Evolutionary conservation across 2,329 filamentous ascomycete genomes (phyloP).

Genomic region (Aspergillus glaucus): DNA sequence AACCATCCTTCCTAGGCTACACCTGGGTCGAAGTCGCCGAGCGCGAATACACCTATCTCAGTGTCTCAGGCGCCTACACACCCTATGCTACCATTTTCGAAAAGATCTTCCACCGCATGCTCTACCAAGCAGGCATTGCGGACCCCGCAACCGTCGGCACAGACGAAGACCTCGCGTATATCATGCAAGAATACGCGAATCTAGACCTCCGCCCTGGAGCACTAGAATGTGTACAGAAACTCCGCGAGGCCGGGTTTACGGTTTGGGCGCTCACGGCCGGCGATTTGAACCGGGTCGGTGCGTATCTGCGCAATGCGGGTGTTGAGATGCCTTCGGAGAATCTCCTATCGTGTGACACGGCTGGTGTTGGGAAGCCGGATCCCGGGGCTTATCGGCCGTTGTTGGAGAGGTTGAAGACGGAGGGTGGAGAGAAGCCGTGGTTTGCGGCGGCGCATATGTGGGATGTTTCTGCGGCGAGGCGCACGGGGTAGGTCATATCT

Average conservation of each 20-base stretch:
- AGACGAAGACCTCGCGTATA: constrained; percentile 32
- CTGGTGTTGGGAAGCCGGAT: constrained; percentile 23
- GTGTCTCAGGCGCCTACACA: constrained; percentile 33
- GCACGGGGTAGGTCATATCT: constrained; percentile 29
- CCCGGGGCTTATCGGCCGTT: constrained; percentile 17
- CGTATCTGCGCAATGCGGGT: constrained; percentile 20
- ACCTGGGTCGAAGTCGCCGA: constrained; percentile 40
- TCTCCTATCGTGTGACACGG: constrained; percentile 20
- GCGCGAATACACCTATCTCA: constrained; percentile 42
- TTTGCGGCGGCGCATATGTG: constrained; percentile 50
- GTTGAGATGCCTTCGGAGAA: constrained; percentile 18
- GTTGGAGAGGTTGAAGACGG: constrained; percentile 12
- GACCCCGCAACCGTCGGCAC: constrained; percentile 34
- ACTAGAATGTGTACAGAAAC: constrained; percentile 31
- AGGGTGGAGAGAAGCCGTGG: constrained; percentile 25
- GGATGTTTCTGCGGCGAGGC: constrained; percentile 51
- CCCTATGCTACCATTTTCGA: constrained; percentile 34
- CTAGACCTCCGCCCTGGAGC: constrained; percentile 30
- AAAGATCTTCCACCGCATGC: constrained; percentile 39
- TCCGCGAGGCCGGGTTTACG: constrained; percentile 25
- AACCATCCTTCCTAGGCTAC: constrained; percentile 33
- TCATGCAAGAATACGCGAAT: constrained; percentile 29
- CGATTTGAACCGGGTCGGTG: constrained; percentile 18
- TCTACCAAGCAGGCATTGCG: constrained; percentile 34
- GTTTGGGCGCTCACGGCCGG: constrained; percentile 25